A percentile compares a stretch with the other conserved stretches of the same genome.
phyloP scores from a whole-genome alignment of 1,284 basidiomycete genomes.

The Apiotrichum mycotoxinovorans region DNA sequence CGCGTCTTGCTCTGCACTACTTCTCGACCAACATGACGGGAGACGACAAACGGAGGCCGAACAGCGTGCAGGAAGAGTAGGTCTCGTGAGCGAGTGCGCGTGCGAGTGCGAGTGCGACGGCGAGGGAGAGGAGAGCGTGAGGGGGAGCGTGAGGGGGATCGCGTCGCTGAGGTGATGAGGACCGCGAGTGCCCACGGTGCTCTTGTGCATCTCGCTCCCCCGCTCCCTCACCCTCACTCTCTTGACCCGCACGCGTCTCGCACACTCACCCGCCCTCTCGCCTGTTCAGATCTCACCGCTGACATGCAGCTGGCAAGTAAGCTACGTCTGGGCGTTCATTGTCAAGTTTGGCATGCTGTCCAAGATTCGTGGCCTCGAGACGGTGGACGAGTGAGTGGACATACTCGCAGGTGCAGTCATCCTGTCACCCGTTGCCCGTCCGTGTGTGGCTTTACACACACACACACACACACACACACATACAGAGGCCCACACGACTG shows the following conservation, averaged over 20 bases:
- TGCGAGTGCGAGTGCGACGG: neutral
- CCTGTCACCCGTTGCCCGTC: too few relatives aligned
- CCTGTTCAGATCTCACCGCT: neutral
- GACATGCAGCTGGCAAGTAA: slow-evolving; percentile 43
- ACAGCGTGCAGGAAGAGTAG: slow-evolving; percentile 37
- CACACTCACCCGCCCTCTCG: too few relatives aligned
- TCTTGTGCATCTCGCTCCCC: too few relatives aligned
- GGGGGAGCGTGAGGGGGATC: too few relatives aligned
- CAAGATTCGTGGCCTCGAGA: slow-evolving; percentile 34
- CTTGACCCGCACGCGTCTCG: too few relatives aligned
- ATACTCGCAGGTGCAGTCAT: too few relatives aligned
- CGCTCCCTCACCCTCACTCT: too few relatives aligned
- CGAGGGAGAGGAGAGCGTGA: too few relatives aligned
- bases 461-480: neutral
- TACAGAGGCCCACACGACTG: neutral
- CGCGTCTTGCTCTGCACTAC: too few relatives aligned
- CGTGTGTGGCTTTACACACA: neutral
- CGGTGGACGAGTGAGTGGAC: slow-evolving; percentile 40
- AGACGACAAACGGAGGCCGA: slow-evolving; percentile 4
- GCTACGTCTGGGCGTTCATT: slow-evolving; percentile 47
- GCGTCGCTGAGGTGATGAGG: too few relatives aligned
- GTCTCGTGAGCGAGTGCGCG: slow-evolving; percentile 11
- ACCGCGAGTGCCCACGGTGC: too few relatives aligned
- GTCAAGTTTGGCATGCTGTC: slow-evolving; percentile 37
- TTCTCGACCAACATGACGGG: neutral